Evolutionary conservation across 495 filamentous ascomycete species (phyloP).

Genomic region (Jackrogersella minutella): DNA sequence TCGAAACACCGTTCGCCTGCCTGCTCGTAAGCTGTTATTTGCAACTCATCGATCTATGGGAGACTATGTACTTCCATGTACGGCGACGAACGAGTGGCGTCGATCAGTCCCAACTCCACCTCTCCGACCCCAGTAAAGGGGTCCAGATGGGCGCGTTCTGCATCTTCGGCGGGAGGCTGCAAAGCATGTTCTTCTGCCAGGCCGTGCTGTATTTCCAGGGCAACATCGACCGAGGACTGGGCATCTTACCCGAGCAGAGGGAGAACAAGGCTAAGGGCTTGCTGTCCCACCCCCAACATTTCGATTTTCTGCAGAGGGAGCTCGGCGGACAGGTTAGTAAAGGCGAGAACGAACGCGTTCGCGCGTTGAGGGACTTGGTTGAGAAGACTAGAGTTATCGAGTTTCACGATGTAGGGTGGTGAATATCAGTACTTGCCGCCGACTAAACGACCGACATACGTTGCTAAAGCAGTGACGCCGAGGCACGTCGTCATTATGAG

Average conservation of each 20-base stretch:
- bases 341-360: conserved; percentile 8
- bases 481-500: neutral
- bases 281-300: conserved; percentile 21
- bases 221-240: conserved; percentile 33
- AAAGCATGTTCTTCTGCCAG: conserved; percentile 36
- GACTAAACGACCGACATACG: neutral
- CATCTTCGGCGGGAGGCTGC: conserved; percentile 30
- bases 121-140: conserved; percentile 28
- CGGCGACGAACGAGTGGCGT: conserved; percentile 1
- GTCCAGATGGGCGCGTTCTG: conserved; percentile 34
- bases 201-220: conserved; percentile 33
- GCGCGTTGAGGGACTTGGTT: conserved; percentile 15
- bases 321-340: conserved; percentile 2
- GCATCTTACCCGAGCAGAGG: conserved; percentile 26
- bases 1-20: conserved; percentile 21
- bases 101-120: conserved; percentile 6
- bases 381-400: conserved; percentile 23
- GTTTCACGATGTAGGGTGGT: conserved; percentile 20
- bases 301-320: conserved; percentile 24
- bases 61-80: conserved; percentile 31
- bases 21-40: conserved; percentile 34
- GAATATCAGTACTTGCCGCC: neutral
- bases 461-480: neutral
- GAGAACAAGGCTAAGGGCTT: conserved; percentile 4
- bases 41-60: conserved; percentile 28